A percentile compares a stretch with the other conserved stretches of the same genome.
These are phyloP conservation scores for Corinectria fuckeliana DNA, from an alignment of 2,329 filamentous ascomycete genomes.

Conservation along the genomic window DNA sequence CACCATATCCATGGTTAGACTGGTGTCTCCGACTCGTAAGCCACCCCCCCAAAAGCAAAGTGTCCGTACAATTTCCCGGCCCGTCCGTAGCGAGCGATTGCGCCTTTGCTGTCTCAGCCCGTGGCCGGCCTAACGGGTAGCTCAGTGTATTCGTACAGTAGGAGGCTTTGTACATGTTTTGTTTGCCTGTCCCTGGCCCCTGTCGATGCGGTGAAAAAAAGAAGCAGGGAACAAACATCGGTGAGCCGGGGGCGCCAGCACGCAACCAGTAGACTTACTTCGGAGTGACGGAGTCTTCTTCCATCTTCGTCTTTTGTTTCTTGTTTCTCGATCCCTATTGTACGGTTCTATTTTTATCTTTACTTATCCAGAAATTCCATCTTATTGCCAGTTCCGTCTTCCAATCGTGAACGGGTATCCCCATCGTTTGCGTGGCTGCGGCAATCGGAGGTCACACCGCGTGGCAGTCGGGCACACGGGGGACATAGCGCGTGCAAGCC, in stretches of 20 bases:
- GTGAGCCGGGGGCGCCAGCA: background rate
- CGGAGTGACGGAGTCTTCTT: background rate
- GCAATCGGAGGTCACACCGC: constrained; percentile 5
- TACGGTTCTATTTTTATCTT: no score
- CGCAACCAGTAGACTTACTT: background rate
- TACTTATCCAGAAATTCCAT: background rate
- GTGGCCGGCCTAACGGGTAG: no score
- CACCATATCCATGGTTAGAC: background rate
- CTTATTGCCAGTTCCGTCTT: no score
- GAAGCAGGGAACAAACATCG: background rate
- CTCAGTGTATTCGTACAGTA: no score
- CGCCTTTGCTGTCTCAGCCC: background rate
- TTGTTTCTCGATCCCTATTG: background rate
- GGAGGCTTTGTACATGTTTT: background rate
- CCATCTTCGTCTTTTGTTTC: background rate
- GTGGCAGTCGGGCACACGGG: constrained; percentile 7
- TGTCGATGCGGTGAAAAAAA: background rate
- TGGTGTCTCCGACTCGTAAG: background rate
- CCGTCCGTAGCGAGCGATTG: background rate
- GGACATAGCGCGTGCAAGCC: background rate
- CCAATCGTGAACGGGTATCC: no score
- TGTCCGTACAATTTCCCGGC: background rate
- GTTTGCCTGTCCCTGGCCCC: background rate
- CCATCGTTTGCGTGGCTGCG: background rate
- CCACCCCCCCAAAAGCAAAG: background rate